Base-by-base conservation (phyloP, 2,329 filamentous ascomycete genomes). In the Cryphonectria carpinicola region DNA sequence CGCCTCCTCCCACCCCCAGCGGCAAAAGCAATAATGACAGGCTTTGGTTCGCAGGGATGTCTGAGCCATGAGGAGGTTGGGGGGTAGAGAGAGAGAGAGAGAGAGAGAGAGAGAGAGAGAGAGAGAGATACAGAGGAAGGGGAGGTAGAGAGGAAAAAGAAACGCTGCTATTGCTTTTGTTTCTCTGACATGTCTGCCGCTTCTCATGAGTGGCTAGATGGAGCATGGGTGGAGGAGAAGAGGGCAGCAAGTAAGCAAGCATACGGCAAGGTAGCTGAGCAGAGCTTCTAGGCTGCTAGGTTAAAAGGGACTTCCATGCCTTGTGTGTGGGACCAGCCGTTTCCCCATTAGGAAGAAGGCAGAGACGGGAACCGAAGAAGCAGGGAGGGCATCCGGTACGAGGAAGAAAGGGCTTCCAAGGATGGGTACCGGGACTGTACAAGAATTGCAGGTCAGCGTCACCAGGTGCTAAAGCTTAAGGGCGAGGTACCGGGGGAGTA, bases 341-440 rank as follows among this genome's bases (percentile, higher is more conserved):
- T 67, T 66, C 71, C 71, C 60, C 66, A 71, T 68, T 61, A 61
- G 60, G 69, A 61, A 66, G 61, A 68, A 66, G 39, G 39, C 17
- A 68, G 54, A 61, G 70, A 66, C 58, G 62, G 49, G 49, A 39
- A 54, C 62, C 32, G 63, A 69, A 60, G 58, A 41, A 41, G 64
- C 43, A 49, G 39, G 52, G 58, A 72, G 56, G 39, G 58, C 66
- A 63, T 58, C 14, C 32, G 28, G 35, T 43, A 58, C 62, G n/a
- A 64, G 43, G 17, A 19, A 32, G 35, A 62, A 66, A 41, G 32
- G 37, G 61, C 37, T 22, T 39, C 41, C n/a, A 64, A 28, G 46
- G 25, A 39, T 41, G 66, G 66, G 66, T 72, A 72, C 68, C 66
- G 64, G 17, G 37, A 14, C 46, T 14, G 69, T 66, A 72, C 68